Base-by-base conservation (phyloP, 2,329 filamentous ascomycete species). In the Trichophaea hybrida region DNA sequence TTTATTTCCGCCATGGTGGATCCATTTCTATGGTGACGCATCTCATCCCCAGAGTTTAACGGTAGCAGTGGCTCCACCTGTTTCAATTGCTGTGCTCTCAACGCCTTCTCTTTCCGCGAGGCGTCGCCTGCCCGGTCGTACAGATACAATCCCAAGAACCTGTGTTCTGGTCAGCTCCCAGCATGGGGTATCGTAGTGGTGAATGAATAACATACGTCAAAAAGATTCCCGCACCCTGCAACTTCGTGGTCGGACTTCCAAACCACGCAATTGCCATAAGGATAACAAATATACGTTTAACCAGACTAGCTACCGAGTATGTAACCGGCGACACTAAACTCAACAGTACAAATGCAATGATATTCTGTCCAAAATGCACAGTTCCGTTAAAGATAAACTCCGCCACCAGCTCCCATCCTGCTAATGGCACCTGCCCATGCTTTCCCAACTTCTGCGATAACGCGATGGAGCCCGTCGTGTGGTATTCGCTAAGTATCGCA, bases 261-360 rank as follows among this genome's bases (percentile, higher is more conserved):
- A 97, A 98, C 93, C 93, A 98, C 66, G 97, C 75, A 63, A 98
- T 91, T 5, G 93, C 89, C 67, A 95, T 85, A 61, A 93, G 81
- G 68, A 98, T 95, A 69, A 98, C 91, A 70, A 95, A 96, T 10
- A 98, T 93, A 53, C 93, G 85, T 75, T 98, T 98, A 73, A 98
- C 93, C 63, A 98, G 77, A 59, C 86, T 94, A 38, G 93, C 93
- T 40, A 98, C 91, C 0, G 88, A 95, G 75, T 98, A 98, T 0
- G 93, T 97, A 40, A 98, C 93, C 0, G 93, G 93, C 0, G 89
- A 94, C 10, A 97, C 86, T 76, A 95, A 86, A 57, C 89, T 95
- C 5, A 98, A 77, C 5, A 98, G 78, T 24, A 95, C 77, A 70
- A 98, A 98, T 0, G 93, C 93, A 58, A 98, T 79, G 57, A 98